A percentile compares a stretch with the other conserved stretches of the same genome.
Evolutionary conservation across 139 green algal genomes (phyloP).

Genomic region (Monoraphidium neglectum): DNA sequence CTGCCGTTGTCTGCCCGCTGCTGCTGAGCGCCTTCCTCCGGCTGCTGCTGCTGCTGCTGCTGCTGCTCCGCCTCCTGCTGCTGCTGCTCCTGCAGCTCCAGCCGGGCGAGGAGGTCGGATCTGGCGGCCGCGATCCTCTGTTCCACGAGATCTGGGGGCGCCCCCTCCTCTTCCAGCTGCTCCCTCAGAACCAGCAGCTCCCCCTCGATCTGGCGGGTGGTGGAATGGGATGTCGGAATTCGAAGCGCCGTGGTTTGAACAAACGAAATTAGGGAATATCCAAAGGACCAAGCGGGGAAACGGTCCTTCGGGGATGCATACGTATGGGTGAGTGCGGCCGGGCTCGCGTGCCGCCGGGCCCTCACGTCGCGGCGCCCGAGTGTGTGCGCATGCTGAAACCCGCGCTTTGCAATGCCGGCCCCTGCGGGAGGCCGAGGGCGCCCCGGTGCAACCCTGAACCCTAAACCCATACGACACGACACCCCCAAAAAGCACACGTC

Average conservation of each 20-base stretch:
- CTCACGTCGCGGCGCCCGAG: too few species aligned
- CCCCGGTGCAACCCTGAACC: neutral
- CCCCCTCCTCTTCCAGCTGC: slow-evolving; percentile 61
- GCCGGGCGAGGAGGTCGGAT: slow-evolving; percentile 48
- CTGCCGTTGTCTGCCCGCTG: too few species aligned
- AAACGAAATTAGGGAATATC: neutral
- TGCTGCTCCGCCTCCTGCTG: neutral
- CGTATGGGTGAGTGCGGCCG: too few species aligned
- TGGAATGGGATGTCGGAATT: neutral
- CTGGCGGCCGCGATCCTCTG: slow-evolving; percentile 42
- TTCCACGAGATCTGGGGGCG: neutral
- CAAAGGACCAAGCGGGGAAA: slow-evolving; percentile 1
- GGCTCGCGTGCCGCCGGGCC: too few species aligned
- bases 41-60: slow-evolving; percentile 11
- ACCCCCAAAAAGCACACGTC: neutral
- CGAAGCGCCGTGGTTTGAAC: neutral
- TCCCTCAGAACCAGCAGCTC: slow-evolving; percentile 51
- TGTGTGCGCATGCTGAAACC: too few species aligned
- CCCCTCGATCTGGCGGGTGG: slow-evolving; percentile 62
- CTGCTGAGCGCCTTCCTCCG: too few species aligned
- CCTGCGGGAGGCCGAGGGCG: neutral
- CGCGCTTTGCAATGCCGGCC: too few species aligned
- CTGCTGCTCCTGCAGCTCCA: slow-evolving; percentile 30
- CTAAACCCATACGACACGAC: neutral
- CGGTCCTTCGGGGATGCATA: too few species aligned